Percentiles rank a stretch among this genome's conserved stretches.
These are phyloP conservation scores for Ceratocystis albifundus DNA, from an alignment of 2,329 filamentous ascomycete genomes.

Conservation along the genomic window DNA sequence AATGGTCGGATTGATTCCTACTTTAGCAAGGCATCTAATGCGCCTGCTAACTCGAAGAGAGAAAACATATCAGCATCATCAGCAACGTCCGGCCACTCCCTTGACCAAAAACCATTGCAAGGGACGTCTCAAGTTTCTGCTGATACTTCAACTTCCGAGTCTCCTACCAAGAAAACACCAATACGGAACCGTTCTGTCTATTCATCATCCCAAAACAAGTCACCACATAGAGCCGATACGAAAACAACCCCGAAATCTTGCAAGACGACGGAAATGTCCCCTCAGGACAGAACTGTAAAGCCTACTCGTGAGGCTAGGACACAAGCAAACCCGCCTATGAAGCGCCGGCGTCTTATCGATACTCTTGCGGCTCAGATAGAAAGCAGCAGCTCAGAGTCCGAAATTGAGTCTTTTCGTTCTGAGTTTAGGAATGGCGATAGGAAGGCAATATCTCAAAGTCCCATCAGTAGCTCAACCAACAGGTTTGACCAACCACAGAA, in stretches of 20 bases:
- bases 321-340: slow-evolving; percentile 12
- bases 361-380: slow-evolving; percentile 34
- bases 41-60: neutral
- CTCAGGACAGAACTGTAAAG: neutral
- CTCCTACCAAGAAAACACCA: neutral
- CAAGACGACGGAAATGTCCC: neutral
- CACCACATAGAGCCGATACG: neutral
- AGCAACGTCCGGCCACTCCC: neutral
- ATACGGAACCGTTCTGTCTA: neutral
- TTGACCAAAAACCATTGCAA: neutral
- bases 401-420: slow-evolving; percentile 25
- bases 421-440: slow-evolving; percentile 2
- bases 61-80: neutral
- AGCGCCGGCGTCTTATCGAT: slow-evolving; percentile 34
- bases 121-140: neutral
- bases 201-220: neutral
- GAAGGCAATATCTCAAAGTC: neutral
- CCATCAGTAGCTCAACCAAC: neutral
- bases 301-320: neutral
- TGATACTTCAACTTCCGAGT: neutral
- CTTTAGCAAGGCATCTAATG: slow-evolving; percentile 13
- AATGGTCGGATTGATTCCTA: slow-evolving; percentile 20
- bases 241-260: neutral
- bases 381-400: slow-evolving; percentile 28
- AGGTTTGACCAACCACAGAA: neutral